phyloP scores from a whole-genome alignment of 192 early-diverging fungal genomes.

The Gaertneriomyces semiglobifer region DNA sequence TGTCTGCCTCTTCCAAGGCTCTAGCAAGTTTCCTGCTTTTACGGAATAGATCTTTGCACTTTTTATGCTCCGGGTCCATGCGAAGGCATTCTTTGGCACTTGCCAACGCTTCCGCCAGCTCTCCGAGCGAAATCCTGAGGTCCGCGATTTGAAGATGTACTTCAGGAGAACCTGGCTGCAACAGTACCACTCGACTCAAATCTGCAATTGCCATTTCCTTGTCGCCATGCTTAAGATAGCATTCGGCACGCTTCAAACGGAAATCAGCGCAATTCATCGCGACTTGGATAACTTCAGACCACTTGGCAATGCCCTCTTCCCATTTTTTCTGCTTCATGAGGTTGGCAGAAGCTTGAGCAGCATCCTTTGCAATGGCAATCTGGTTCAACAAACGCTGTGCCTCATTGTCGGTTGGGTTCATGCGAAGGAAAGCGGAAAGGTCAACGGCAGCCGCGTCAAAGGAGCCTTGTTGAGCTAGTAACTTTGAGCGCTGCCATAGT shows the following conservation, averaged over 20 bases:
- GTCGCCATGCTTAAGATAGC: slow-evolving; percentile 68
- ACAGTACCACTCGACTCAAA: slow-evolving; percentile 66
- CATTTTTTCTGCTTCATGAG: slow-evolving; percentile 32
- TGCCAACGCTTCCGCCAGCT: slow-evolving; percentile 64
- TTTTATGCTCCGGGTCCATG: slow-evolving; percentile 88
- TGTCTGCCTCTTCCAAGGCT: slow-evolving; percentile 57
- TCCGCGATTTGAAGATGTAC: slow-evolving; percentile 63
- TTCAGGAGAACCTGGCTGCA: slow-evolving; percentile 65
- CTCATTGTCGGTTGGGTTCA: slow-evolving; percentile 34
- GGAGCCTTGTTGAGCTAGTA: slow-evolving; percentile 65
- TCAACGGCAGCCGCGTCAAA: slow-evolving; percentile 63
- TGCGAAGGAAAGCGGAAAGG: slow-evolving; percentile 44
- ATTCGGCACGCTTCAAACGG: slow-evolving; percentile 67
- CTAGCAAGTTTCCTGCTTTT: slow-evolving; percentile 74
- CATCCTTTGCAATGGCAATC: slow-evolving; percentile 27
- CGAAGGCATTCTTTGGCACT: slow-evolving; percentile 82
- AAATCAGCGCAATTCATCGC: slow-evolving; percentile 41
- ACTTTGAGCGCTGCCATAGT: slow-evolving; percentile 67
- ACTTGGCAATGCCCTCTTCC: slow-evolving; percentile 44
- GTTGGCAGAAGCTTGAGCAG: slow-evolving; percentile 34
- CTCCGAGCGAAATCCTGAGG: slow-evolving; percentile 66
- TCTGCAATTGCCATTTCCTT: slow-evolving; percentile 85
- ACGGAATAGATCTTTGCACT: slow-evolving; percentile 74
- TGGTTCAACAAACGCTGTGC: slow-evolving; percentile 36
- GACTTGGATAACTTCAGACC: slow-evolving; percentile 16